Base-by-base conservation (phyloP, 805 yeast genomes). In the Candida vartiovaarae region DNA sequence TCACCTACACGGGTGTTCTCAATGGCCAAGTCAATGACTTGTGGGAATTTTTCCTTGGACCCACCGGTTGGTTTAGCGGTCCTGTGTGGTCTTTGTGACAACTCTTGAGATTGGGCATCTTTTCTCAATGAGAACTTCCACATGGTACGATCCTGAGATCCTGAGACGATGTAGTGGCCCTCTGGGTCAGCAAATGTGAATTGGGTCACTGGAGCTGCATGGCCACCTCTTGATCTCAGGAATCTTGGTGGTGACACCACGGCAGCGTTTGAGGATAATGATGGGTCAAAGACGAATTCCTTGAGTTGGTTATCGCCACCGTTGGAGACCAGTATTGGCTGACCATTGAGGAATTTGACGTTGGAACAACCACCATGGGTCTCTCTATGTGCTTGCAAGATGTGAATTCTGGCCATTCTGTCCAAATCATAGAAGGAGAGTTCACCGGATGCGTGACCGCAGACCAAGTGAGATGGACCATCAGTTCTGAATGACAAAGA, bases 141-240 rank as follows among this genome's bases (percentile, higher is more conserved):
- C 53, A 95, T 73, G 2, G 95, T 74, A 55, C 76, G 74, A 64
- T 93, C 99, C 50, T 80, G 74, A 0, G 97, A 86, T 2, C 95
- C 95, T 41, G 96, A 86, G 42, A 86, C 72, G 8, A 95, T 59
- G 62, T 80, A 86, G 64, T 95, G 99, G 3, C 95, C 80, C 38
- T 79, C 79, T 40, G 78, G 80, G 53, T 84, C 84, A 5, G 95
- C 86, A 63, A 93, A 93, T 25, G 70, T 67, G 34, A 93, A 78
- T 5, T 77, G 60, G 0, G 83, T 72, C 3, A 98, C 95, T 3
- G 99, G 95, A 29, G 85, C 83, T 4, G 95, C 79, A 62, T 93
- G 99, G n/a, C 99, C 99, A 55, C 97, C 98, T 60, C 99, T 77
- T 1, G 95, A 84, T 61, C 99, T 78, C 55, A 95, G 70, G 47